Conservation (phyloP, 805 yeast genomes). For the Lachancea sp. region DNA sequence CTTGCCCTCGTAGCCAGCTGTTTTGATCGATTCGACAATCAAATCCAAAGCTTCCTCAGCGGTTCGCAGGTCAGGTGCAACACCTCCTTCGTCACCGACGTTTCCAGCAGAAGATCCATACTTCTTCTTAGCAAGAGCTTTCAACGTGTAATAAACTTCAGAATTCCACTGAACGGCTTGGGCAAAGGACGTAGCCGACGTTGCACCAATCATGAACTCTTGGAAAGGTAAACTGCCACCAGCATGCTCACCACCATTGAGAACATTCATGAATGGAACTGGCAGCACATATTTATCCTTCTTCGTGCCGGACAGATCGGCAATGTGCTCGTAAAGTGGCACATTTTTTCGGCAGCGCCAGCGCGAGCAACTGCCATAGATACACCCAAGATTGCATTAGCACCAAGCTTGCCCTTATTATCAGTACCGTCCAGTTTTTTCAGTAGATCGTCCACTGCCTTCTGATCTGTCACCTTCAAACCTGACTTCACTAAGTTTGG, state of each 20-base stretch:
- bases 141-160: conserved; percentile 96
- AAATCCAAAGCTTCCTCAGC: conserved; percentile 97
- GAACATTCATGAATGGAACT: conserved; percentile 98
- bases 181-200: conserved; percentile 80
- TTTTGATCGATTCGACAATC: conserved; percentile 80
- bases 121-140: conserved; percentile 84
- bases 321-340: conserved; percentile 89
- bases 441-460: conserved; percentile 79
- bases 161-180: conserved; percentile 96
- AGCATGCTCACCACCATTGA: conserved; percentile 99
- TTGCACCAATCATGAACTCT: conserved; percentile 99
- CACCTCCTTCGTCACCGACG: conserved; percentile 99
- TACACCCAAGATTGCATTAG: conserved; percentile 97
- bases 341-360: conserved; percentile 92
- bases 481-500: conserved; percentile 82
- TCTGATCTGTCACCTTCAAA: conserved; percentile 82
- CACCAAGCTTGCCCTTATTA: conserved; percentile 96
- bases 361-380: conserved; percentile 96
- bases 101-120: conserved; percentile 99
- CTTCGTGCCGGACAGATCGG: conserved; percentile 61
- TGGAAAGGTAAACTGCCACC: conserved; percentile 99
- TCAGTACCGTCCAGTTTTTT: conserved; percentile 88
- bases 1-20: conserved; percentile 93
- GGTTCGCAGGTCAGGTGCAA: conserved; percentile 94
- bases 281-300: conserved; percentile 90